Conservation (phyloP, 164 flowering plant species). For the Dillenia suffruticosa region DNA sequence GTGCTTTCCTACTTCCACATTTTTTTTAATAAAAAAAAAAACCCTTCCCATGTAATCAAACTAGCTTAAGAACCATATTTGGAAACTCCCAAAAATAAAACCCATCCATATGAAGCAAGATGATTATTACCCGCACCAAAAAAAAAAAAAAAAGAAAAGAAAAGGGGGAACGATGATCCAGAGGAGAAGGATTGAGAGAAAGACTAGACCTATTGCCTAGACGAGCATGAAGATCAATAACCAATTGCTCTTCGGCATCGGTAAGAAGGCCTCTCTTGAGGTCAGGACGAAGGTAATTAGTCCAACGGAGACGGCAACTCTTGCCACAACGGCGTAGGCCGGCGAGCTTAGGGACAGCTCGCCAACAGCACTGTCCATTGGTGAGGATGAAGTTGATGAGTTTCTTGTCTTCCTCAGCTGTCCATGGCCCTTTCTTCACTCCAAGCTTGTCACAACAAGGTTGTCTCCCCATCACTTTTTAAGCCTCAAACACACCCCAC, state of each 20-base stretch:
- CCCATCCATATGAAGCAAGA: not conserved
- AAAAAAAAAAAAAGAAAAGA: not conserved
- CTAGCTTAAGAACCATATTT: too few relatives aligned
- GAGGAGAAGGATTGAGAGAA: not conserved
- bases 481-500: too few relatives aligned
- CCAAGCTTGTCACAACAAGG: constrained; percentile 94
- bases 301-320: constrained; percentile 94
- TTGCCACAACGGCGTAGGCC: constrained; percentile 88
- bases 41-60: too few relatives aligned
- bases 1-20: too few relatives aligned
- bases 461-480: constrained; percentile 67
- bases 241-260: constrained; percentile 72
- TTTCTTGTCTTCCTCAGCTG: constrained; percentile 90
- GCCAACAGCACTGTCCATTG: constrained; percentile 93
- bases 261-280: constrained; percentile 81
- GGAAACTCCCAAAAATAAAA: too few relatives aligned
- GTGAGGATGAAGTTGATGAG: constrained; percentile 81
- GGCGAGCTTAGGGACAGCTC: constrained; percentile 90
- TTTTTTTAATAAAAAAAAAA: too few relatives aligned
- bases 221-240: constrained; percentile 87
- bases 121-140: not conserved
- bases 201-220: constrained; percentile 72
- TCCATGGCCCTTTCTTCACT: constrained; percentile 98
- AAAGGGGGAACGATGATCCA: not conserved
- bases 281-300: constrained; percentile 89